Percentiles rank a stretch among this genome's conserved stretches.
phyloP scores from a whole-genome alignment of 805 yeast genomes.

The Blastobotrys mokoenaii region DNA sequence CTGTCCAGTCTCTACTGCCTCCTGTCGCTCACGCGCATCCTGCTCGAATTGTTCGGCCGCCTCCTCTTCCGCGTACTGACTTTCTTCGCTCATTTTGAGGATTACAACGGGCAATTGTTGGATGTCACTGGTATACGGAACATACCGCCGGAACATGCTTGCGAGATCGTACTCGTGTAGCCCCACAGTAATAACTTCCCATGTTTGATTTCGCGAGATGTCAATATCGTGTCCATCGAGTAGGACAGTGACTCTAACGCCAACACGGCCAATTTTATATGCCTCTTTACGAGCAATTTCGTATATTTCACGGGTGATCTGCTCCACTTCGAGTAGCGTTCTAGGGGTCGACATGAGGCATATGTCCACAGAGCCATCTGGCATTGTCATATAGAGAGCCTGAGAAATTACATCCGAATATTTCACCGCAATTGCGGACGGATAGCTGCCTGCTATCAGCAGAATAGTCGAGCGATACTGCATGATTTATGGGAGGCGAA shows the following conservation, averaged over 20 bases:
- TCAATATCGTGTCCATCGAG: slow-evolving; percentile 28
- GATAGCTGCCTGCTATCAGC: slow-evolving; percentile 14
- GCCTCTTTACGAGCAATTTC: slow-evolving; percentile 18
- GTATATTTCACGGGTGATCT: slow-evolving; percentile 21
- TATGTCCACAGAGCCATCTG: slow-evolving; percentile 24
- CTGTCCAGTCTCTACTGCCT: slow-evolving; percentile 4
- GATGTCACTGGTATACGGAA: slow-evolving; percentile 13
- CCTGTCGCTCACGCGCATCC: slow-evolving; percentile 7
- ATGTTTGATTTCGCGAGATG: slow-evolving; percentile 16
- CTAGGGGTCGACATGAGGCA: slow-evolving; percentile 21
- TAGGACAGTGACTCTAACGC: slow-evolving; percentile 23
- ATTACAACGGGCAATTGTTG: slow-evolving; percentile 20
- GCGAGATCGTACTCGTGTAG: slow-evolving; percentile 19
- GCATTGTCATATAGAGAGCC: slow-evolving; percentile 24
- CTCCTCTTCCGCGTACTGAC: background rate
- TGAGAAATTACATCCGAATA: slow-evolving; percentile 19
- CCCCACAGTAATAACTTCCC: slow-evolving; percentile 29
- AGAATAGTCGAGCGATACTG: slow-evolving; percentile 21
- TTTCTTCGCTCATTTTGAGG: slow-evolving; percentile 5
- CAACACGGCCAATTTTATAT: slow-evolving; percentile 9
- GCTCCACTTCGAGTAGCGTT: slow-evolving; percentile 18
- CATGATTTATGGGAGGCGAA: slow-evolving; percentile 5
- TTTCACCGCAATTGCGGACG: slow-evolving; percentile 3
- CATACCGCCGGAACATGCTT: slow-evolving; percentile 13
- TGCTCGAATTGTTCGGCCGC: slow-evolving; percentile 1